Conservation (phyloP, 139 green algal genomes). For the Pedinophyceae sp. region DNA sequence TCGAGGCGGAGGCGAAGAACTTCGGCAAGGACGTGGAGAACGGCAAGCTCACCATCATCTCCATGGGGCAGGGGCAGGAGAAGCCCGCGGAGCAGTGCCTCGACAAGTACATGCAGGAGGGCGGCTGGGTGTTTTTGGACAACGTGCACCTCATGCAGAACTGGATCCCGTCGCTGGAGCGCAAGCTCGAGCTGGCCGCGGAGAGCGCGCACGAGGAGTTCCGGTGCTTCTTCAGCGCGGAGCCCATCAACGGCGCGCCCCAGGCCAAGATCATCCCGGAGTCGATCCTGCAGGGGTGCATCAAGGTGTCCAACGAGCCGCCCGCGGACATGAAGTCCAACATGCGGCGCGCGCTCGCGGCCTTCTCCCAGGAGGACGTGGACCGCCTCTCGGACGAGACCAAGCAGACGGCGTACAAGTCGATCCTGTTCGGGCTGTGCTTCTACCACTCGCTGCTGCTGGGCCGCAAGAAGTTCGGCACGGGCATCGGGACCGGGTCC, state of each 20-base stretch:
- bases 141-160: slow-evolving; percentile 81
- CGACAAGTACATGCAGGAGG: slow-evolving; percentile 66
- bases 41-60: slow-evolving; percentile 62
- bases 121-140: slow-evolving; percentile 80
- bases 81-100: slow-evolving; percentile 53
- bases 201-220: slow-evolving; percentile 66
- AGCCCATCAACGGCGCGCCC: slow-evolving; percentile 74
- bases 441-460: slow-evolving; percentile 83
- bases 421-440: slow-evolving; percentile 68
- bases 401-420: slow-evolving; percentile 54
- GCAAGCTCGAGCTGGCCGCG: slow-evolving; percentile 63
- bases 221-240: slow-evolving; percentile 76
- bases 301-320: slow-evolving; percentile 74
- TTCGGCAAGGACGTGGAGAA: slow-evolving; percentile 47
- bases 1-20: slow-evolving; percentile 56
- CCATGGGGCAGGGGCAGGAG: slow-evolving; percentile 76
- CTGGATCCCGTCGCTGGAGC: slow-evolving; percentile 69
- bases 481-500: slow-evolving; percentile 57
- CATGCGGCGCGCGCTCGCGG: slow-evolving; percentile 60
- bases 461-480: slow-evolving; percentile 76
- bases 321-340: slow-evolving; percentile 74
- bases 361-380: slow-evolving; percentile 43
- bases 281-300: slow-evolving; percentile 63
- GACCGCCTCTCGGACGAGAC: slow-evolving; percentile 27
- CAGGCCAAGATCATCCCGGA: slow-evolving; percentile 70